These are phyloP conservation scores for Geotrichum ghanense DNA, from an alignment of 805 yeast species.

Conservation along the genomic window DNA sequence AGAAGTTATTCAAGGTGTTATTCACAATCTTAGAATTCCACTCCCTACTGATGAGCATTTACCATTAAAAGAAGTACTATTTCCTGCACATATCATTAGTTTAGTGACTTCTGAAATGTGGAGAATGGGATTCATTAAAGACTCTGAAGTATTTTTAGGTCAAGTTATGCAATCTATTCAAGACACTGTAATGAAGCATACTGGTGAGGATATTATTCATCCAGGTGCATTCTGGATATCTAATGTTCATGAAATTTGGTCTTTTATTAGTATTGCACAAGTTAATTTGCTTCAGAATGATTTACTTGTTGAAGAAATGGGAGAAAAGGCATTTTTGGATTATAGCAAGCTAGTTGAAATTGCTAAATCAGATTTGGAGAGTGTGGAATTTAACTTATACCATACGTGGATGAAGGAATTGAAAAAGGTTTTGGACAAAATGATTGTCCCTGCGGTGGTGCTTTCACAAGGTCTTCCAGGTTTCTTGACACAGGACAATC, in stretches of 20 bases:
- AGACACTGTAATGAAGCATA: slow-evolving; percentile 62
- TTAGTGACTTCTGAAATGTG: slow-evolving; percentile 94
- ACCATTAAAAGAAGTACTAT: slow-evolving; percentile 80
- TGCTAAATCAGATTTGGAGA: slow-evolving; percentile 88
- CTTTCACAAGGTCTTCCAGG: slow-evolving; percentile 94
- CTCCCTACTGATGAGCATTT: slow-evolving; percentile 73
- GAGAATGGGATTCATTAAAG: slow-evolving; percentile 89
- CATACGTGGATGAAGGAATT: slow-evolving; percentile 95
- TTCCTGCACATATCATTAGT: slow-evolving; percentile 92
- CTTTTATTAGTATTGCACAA: slow-evolving; percentile 91
- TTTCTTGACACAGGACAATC: slow-evolving; percentile 73
- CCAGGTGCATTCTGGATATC: slow-evolving; percentile 98
- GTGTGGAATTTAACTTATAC: slow-evolving; percentile 84
- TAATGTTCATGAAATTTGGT: slow-evolving; percentile 87
- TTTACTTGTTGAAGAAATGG: slow-evolving; percentile 69
- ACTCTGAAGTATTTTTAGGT: slow-evolving; percentile 83
- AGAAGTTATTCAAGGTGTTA: slow-evolving; percentile 77
- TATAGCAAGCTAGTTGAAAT: slow-evolving; percentile 81
- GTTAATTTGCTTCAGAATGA: slow-evolving; percentile 81
- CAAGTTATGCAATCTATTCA: slow-evolving; percentile 82
- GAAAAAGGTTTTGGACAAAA: slow-evolving; percentile 81
- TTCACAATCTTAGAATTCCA: slow-evolving; percentile 79
- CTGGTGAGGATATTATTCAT: slow-evolving; percentile 77
- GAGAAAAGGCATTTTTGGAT: slow-evolving; percentile 80
- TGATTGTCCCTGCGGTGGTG: slow-evolving; percentile 90